These are phyloP conservation scores for Mycena pura DNA, from an alignment of 768 basidiomycete species.

Conservation along the genomic window DNA sequence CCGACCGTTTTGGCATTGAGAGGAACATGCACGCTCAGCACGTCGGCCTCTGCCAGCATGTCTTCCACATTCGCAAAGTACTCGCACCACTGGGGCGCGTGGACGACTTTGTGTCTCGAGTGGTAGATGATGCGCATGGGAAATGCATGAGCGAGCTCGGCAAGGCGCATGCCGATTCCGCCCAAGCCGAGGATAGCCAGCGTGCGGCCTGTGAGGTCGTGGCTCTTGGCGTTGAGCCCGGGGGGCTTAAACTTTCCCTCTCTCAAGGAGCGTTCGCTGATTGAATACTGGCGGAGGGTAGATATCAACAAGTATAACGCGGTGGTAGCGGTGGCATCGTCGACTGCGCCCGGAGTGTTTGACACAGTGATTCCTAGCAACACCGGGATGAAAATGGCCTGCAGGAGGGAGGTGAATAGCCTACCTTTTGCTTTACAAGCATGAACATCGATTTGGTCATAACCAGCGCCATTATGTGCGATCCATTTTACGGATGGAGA, in stretches of 20 bases:
- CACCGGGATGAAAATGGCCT: background rate
- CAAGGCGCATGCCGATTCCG: slow-evolving; percentile 76
- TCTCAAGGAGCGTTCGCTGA: slow-evolving; percentile 65
- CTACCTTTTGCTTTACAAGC: slow-evolving; percentile 76
- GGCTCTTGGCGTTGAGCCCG: slow-evolving; percentile 52
- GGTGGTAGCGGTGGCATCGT: slow-evolving; percentile 91
- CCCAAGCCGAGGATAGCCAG: slow-evolving; percentile 79
- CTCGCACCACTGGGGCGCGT: slow-evolving; percentile 75
- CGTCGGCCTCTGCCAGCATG: slow-evolving; percentile 77
- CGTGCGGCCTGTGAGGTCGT: slow-evolving; percentile 73
- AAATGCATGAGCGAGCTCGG: slow-evolving; percentile 77
- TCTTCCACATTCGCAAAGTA: slow-evolving; percentile 71
- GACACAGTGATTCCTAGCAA: slow-evolving; percentile 75
- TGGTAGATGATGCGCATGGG: slow-evolving; percentile 92
- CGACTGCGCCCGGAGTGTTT: slow-evolving; percentile 89
- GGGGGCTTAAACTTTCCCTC: slow-evolving; percentile 66
- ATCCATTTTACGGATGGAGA: slow-evolving; percentile 81
- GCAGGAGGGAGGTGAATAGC: slow-evolving; percentile 1
- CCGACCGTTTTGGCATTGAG: slow-evolving; percentile 76
- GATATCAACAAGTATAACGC: slow-evolving; percentile 85
- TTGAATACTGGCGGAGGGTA: slow-evolving; percentile 73
- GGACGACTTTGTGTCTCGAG: slow-evolving; percentile 60
- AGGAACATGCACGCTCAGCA: slow-evolving; percentile 87
- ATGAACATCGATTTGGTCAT: slow-evolving; percentile 84
- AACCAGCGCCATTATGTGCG: slow-evolving; percentile 92